Evolutionary conservation across 192 early-diverging fungal species (phyloP), one percentile per base, ranked within the genome.

Genomic region (Coemansia sp.): DNA sequence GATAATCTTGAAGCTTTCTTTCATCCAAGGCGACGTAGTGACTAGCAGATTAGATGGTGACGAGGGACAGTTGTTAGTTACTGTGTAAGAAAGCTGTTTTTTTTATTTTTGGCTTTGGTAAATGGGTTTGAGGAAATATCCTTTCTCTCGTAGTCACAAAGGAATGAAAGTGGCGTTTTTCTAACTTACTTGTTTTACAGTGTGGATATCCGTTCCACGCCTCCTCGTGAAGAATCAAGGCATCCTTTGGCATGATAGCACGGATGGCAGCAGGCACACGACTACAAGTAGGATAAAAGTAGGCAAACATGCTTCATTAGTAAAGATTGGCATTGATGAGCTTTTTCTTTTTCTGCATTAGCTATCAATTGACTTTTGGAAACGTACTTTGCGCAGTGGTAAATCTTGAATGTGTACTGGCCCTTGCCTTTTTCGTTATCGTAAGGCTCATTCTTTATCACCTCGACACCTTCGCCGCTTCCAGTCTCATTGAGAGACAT

Each of bases 161-260:
- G n/a, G n/a, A n/a, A n/a, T n/a, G n/a, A n/a, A n/a, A n/a, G n/a
- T n/a, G n/a, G n/a, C n/a, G n/a, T n/a, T n/a, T n/a, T n/a, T n/a
- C n/a, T 12, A 51, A 23, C 46, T 70, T 75, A 80, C 77, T 66
- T 69, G 81, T 84, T 64, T 71, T 75, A 71, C 77, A 86, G 74
- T 88, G 86, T 7, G 91, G 91, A 59, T 90, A 93, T 48, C 88
- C 91, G 71, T 93, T 93, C 91, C 91, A 93, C 48, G 91, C 91
- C 71, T 88, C 87, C 64, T 93, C 91, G 71, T 90, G 87, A 35
- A 91, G 76, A 55, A 87, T 84, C 60, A 91, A 81, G 4, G 90
- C 75, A 6, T 85, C 87, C 56, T 82, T 79, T 20, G 91, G 90
- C 40, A 84, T 82, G 39, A 92, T n/a, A 18, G 77, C 67, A 59